Conservation (phyloP, 805 yeast genomes). For the Hanseniaspora thailandica region DNA sequence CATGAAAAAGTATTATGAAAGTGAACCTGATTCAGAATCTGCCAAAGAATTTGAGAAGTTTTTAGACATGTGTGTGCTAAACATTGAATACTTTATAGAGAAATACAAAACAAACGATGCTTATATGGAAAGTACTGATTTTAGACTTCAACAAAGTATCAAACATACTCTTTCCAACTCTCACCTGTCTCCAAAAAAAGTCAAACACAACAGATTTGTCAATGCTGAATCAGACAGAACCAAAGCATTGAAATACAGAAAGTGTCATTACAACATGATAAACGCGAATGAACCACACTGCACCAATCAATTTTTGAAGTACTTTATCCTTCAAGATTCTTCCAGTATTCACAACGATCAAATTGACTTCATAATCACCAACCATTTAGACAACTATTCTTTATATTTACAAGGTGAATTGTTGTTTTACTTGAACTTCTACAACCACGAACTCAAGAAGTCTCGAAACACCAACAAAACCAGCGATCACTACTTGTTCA, state of each 20-base stretch:
- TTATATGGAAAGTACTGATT: neutral
- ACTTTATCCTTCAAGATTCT: neutral
- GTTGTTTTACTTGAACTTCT: constrained; percentile 10
- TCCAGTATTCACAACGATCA: constrained; percentile 2
- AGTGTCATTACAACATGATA: neutral
- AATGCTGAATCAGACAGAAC: neutral
- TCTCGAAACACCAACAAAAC: neutral
- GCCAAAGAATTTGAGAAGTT: constrained; percentile 4
- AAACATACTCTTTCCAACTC: neutral
- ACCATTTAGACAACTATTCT: constrained; percentile 4
- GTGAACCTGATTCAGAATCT: too few relatives aligned
- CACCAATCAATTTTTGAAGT: constrained; percentile 2
- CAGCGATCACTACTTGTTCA: neutral
- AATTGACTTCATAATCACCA: neutral
- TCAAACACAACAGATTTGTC: neutral
- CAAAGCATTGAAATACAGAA: neutral
- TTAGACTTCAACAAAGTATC: neutral
- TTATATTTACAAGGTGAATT: constrained; percentile 5
- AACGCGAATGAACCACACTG: neutral
- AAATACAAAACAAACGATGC: neutral
- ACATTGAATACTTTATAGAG: neutral
- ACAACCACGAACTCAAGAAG: neutral
- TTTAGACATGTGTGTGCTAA: constrained; percentile 1
- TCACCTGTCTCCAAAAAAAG: neutral
- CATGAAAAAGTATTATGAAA: neutral